Evolutionary conservation across 805 yeast genomes (phyloP).

Genomic region (Ogataea angusta): DNA sequence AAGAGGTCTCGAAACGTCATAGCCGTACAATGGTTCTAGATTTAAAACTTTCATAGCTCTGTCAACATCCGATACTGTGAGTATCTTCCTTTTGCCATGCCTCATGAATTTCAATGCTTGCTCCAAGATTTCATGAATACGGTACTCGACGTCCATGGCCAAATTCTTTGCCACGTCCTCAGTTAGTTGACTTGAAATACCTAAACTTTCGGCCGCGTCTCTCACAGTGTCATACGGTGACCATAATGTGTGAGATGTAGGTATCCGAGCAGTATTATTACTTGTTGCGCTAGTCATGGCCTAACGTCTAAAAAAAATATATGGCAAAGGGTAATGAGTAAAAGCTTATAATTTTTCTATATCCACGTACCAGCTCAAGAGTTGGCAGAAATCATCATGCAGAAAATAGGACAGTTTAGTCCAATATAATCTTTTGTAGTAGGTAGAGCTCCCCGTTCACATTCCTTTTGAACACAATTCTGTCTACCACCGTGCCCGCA

Average conservation of each 20-base stretch:
- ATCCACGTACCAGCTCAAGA: too few species aligned
- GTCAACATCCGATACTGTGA: constrained; percentile 78
- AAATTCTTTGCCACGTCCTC: constrained; percentile 92
- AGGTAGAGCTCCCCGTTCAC: constrained; percentile 28
- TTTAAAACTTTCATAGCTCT: constrained; percentile 81
- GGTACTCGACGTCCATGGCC: constrained; percentile 99
- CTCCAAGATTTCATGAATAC: constrained; percentile 92
- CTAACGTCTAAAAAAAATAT: too few species aligned
- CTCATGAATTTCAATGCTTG: constrained; percentile 96
- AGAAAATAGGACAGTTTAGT: too few species aligned
- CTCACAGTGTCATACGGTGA: constrained; percentile 95
- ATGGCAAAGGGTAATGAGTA: background rate
- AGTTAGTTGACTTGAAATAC: constrained; percentile 62
- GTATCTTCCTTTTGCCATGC: constrained; percentile 79
- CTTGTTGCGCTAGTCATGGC: constrained; percentile 8
- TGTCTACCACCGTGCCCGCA: constrained; percentile 36
- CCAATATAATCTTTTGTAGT: constrained; percentile 11
- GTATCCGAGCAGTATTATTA: constrained; percentile 38
- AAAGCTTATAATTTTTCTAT: background rate
- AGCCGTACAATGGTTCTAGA: constrained; percentile 92
- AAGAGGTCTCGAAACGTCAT: constrained; percentile 67
- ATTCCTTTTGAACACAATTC: constrained; percentile 27
- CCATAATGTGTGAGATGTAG: constrained; percentile 88
- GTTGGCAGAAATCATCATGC: background rate
- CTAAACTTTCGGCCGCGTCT: constrained; percentile 92